A percentile compares a stretch with the other conserved stretches of the same genome.
phyloP scores from a whole-genome alignment of 441 rosid genomes.

The Adansonia madagascariensis region DNA sequence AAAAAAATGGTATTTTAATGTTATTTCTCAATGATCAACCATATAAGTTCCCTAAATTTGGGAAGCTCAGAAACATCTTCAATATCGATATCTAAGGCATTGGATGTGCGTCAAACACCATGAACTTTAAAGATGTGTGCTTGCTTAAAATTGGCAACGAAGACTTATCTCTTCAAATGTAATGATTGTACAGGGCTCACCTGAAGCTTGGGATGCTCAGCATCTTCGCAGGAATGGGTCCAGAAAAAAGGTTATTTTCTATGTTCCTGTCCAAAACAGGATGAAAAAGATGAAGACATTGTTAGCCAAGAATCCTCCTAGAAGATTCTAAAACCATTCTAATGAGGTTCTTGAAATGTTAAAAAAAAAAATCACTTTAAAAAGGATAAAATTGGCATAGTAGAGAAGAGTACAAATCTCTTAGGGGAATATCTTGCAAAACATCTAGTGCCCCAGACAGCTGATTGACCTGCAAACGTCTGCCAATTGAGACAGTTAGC shows the following conservation, averaged over 20 bases:
- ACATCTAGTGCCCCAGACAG: slow-evolving; percentile 83
- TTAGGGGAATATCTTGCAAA: slow-evolving; percentile 78
- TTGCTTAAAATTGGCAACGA: not conserved
- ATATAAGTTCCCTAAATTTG: slow-evolving; percentile 11
- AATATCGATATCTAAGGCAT: not conserved
- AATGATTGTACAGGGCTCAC: slow-evolving; percentile 42
- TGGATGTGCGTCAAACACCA: slow-evolving; percentile 10
- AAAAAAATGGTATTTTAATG: not conserved
- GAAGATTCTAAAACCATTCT: slow-evolving; percentile 13
- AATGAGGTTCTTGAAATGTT: slow-evolving; percentile 1
- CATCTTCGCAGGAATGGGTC: slow-evolving; percentile 80
- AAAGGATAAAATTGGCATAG: slow-evolving; percentile 23
- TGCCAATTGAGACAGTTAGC: slow-evolving; percentile 53
- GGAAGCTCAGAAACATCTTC: slow-evolving; percentile 17
- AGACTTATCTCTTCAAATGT: slow-evolving; percentile 9
- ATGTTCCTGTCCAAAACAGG: slow-evolving; percentile 63
- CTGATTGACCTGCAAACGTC: slow-evolving; percentile 84
- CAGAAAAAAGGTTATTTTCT: slow-evolving; percentile 82
- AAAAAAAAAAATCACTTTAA: slow-evolving; percentile 10
- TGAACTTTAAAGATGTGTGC: not conserved
- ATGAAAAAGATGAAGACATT: not conserved
- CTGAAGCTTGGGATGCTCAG: slow-evolving; percentile 67
- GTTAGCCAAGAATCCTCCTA: slow-evolving; percentile 21
- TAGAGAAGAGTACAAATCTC: slow-evolving; percentile 67
- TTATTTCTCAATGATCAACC: not conserved